These are phyloP conservation scores for Citrus mangshanensis DNA, from an alignment of 345 rosid species.

Conservation along the genomic window DNA sequence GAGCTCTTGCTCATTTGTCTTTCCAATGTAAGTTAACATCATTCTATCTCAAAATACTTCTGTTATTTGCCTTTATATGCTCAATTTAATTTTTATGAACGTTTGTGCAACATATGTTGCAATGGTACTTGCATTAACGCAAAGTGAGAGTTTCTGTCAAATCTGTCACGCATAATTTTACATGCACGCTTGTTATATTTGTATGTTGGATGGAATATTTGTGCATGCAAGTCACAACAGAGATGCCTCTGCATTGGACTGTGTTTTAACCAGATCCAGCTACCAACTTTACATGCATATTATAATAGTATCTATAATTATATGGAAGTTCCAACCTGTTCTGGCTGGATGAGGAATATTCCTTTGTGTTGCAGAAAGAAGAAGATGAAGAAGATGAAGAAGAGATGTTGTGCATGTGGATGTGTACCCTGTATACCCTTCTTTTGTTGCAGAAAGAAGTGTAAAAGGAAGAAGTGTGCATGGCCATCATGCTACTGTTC, in stretches of 20 bases:
- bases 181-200: not conserved
- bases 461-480: conserved; percentile 26
- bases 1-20: conserved; percentile 46
- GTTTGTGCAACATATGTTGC: not conserved
- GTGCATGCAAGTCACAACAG: not conserved
- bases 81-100: not conserved
- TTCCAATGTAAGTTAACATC: conserved; percentile 49
- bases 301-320: not conserved
- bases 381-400: conserved; percentile 8
- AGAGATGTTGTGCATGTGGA: conserved; percentile 15
- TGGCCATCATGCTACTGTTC: conserved; percentile 42
- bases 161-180: not conserved
- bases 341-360: conserved; percentile 20
- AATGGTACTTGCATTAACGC: not conserved
- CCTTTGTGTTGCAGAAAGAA: conserved; percentile 26
- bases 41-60: not conserved
- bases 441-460: conserved; percentile 19
- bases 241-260: conserved; percentile 4
- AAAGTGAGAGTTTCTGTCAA: not conserved
- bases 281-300: not conserved
- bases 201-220: not conserved
- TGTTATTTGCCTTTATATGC: not conserved
- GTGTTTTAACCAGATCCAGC: not conserved
- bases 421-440: not conserved
- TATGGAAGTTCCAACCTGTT: conserved; percentile 16